Conservation (phyloP, 164 flowering plant species). For the Kingdonia uniflora region DNA sequence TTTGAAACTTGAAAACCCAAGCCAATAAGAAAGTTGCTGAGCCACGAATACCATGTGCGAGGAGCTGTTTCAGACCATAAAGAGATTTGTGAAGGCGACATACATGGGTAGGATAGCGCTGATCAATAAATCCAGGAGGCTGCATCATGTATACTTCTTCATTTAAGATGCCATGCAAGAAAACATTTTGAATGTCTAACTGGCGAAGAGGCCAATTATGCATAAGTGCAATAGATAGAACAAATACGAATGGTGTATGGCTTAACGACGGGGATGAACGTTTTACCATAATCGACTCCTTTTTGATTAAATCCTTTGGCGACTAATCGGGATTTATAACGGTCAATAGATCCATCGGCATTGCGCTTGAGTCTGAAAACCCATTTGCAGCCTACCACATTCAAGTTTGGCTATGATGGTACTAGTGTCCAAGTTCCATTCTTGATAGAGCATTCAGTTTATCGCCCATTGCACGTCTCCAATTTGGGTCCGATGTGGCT, state of each 20-base stretch:
- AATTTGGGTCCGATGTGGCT: background rate
- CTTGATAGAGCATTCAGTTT: background rate
- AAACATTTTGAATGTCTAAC: background rate
- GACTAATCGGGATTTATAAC: background rate
- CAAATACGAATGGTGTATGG: background rate
- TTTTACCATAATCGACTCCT: background rate
- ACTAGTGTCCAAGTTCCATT: conserved; percentile 1
- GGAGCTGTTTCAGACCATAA: conserved; percentile 2
- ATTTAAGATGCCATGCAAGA: background rate
- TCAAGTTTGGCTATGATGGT: background rate
- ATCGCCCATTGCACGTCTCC: background rate
- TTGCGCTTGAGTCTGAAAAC: background rate
- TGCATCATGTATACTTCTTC: conserved; percentile 1
- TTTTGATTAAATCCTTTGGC: background rate
- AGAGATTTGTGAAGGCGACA: background rate
- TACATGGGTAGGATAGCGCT: background rate
- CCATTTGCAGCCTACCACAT: background rate
- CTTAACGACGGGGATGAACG: background rate
- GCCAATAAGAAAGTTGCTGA: background rate
- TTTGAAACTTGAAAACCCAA: background rate
- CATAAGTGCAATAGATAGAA: background rate
- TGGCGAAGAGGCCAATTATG: background rate
- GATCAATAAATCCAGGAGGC: background rate
- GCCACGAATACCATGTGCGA: background rate
- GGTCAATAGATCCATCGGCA: background rate